phyloP scores from a whole-genome alignment of 352 stramenopile genomes.

The Hyphochytrium catenoides region DNA sequence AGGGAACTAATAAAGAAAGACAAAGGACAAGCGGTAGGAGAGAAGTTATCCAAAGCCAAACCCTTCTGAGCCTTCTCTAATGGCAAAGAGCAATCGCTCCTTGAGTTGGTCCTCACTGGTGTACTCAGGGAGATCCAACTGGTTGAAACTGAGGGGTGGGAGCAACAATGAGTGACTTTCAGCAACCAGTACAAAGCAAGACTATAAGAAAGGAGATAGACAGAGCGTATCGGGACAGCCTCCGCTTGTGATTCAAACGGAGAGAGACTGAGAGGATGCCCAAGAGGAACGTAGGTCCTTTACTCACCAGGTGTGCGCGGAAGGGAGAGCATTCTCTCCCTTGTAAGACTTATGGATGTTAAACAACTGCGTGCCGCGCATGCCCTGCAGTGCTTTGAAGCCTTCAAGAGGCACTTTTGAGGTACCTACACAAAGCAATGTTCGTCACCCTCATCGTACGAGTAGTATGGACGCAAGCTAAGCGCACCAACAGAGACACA shows the following conservation, averaged over 20 bases:
- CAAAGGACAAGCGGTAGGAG: no score
- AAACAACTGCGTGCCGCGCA: conserved; percentile 96
- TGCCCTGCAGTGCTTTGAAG: conserved; percentile 94
- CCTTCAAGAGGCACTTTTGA: conserved; percentile 86
- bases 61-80: conserved; percentile 87
- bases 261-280: not conserved
- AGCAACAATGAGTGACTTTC: no score
- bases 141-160: conserved; percentile 99
- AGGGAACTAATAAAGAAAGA: no score
- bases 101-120: conserved; percentile 88
- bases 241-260: not conserved
- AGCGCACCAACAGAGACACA: no score
- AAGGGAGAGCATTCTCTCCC: conserved; percentile 49
- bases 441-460: no score
- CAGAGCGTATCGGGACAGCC: conserved; percentile 4
- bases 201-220: conserved; percentile 8
- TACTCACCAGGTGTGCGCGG: conserved; percentile 89
- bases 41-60: conserved; percentile 97
- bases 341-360: conserved; percentile 95
- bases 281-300: no score
- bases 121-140: conserved; percentile 96
- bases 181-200: no score
- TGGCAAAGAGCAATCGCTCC: conserved; percentile 87
- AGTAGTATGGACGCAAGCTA: no score
- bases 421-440: conserved; percentile 26